Base-by-base conservation (phyloP, 2,329 filamentous ascomycete species). In the Penicillium thymicola region DNA sequence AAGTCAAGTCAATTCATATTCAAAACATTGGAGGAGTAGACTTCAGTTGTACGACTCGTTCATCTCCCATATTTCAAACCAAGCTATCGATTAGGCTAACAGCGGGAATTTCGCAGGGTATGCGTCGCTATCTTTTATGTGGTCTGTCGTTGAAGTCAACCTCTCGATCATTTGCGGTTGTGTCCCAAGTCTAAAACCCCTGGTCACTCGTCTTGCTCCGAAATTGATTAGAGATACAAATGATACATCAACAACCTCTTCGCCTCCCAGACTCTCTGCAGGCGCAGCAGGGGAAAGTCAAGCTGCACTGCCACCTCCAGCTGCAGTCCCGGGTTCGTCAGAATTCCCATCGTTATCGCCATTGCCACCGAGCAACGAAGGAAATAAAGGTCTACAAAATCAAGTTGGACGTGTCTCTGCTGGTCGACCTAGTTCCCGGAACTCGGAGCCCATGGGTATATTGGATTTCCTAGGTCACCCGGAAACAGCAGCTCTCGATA, bases 141-240 rank as follows among this genome's bases (percentile, higher is more conserved):
- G 92, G 93, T 93, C 89, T 16, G 89, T 88, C 13, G 86, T 97
- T 52, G 92, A 97, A 72, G 91, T 96, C 68, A 94, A 96, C 63
- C 80, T 95, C 1, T 92, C 91, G 18, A 92, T 97, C 65, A 88
- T 92, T 61, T 96, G 90, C 69, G 92, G 89, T 41, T 96, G 92
- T 66, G 89, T 97, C n/a, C 93, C 93, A 9, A 93, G 89, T 0
- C 77, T 97, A 59, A 97, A 97, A 70, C 92, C 93, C 1, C 78
- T 97, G 7, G 86, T 93, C 54, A 84, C 89, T 40, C 77, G 82
- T 11, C 79, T 86, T 54, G 64, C 85, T 34, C 84, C 84, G 5
- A 78, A 77, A 47, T 74, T 85, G 72, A 77, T 87, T 45, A 78
- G 80, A 45, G 82, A 84, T 63, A 64, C 72, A 60, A 57, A 74